Percentiles rank a stretch among this genome's conserved stretches.
These are phyloP conservation scores for Umbelopsis vinacea DNA, from an alignment of 192 early-diverging fungal species.

Conservation along the genomic window DNA sequence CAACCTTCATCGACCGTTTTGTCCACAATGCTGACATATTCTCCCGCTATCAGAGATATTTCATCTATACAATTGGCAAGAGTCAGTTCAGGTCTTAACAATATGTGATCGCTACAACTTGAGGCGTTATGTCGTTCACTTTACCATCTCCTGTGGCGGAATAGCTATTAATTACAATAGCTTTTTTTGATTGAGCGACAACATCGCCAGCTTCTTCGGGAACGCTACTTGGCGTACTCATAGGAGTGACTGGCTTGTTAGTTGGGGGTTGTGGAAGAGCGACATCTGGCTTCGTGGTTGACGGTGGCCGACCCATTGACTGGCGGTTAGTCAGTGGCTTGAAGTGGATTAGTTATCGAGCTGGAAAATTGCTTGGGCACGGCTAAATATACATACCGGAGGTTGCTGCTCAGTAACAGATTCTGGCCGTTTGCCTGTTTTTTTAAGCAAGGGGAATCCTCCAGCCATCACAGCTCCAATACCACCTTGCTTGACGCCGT, in stretches of 20 bases:
- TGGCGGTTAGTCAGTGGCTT: background rate
- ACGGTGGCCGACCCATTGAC: background rate
- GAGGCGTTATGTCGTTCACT: background rate
- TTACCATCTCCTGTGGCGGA: constrained; percentile 52
- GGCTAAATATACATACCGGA: background rate
- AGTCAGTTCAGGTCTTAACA: background rate
- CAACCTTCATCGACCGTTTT: constrained; percentile 56
- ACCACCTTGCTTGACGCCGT: constrained; percentile 81
- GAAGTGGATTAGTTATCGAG: background rate
- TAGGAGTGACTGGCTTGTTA: background rate
- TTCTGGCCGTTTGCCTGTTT: constrained; percentile 38
- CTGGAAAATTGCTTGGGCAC: background rate
- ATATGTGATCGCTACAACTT: too few species aligned
- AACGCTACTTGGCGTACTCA: background rate
- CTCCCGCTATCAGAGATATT: constrained; percentile 45
- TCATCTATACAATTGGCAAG: constrained; percentile 42
- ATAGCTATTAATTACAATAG: constrained; percentile 54
- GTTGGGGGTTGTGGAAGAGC: background rate
- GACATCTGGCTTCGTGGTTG: background rate
- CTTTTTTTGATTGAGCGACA: constrained; percentile 37
- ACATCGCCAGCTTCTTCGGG: background rate
- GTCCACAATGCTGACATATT: constrained; percentile 50
- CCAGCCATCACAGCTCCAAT: constrained; percentile 77
- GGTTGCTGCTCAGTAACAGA: background rate
- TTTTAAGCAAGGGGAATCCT: constrained; percentile 70